A percentile compares a stretch with the other conserved stretches of the same genome.
Evolutionary conservation across 2,329 filamentous ascomycete genomes (phyloP).

Genomic region (Venturia asperata): DNA sequence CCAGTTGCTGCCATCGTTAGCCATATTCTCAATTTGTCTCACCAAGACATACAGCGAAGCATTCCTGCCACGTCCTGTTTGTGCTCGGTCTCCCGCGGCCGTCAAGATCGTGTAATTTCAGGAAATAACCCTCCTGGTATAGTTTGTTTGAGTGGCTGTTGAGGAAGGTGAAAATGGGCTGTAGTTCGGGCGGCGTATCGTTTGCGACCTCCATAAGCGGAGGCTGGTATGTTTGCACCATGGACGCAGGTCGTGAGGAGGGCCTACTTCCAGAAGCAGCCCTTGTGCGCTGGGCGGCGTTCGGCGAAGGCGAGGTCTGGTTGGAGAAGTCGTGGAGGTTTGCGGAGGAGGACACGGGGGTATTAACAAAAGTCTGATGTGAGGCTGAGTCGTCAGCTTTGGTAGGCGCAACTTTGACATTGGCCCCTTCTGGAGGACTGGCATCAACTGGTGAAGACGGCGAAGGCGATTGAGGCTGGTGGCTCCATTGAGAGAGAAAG

Average conservation of each 20-base stretch:
- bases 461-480: neutral
- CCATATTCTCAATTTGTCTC: no score
- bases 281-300: slow-evolving; percentile 28
- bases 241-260: slow-evolving; percentile 68
- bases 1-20: slow-evolving; percentile 63
- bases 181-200: slow-evolving; percentile 85
- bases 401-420: slow-evolving; percentile 10
- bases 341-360: slow-evolving; percentile 26
- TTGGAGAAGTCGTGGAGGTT: slow-evolving; percentile 25
- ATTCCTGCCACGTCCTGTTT: slow-evolving; percentile 78
- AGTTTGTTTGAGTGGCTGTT: slow-evolving; percentile 95
- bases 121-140: slow-evolving; percentile 95
- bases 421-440: neutral
- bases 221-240: slow-evolving; percentile 78
- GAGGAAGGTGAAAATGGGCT: slow-evolving; percentile 87
- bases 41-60: slow-evolving; percentile 56
- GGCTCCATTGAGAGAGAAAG: slow-evolving; percentile 9
- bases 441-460: neutral
- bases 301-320: slow-evolving; percentile 26
- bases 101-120: slow-evolving; percentile 94
- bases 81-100: slow-evolving; percentile 73
- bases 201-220: slow-evolving; percentile 76
- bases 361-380: slow-evolving; percentile 18
- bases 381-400: slow-evolving; percentile 7
- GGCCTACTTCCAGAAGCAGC: slow-evolving; percentile 43